Evolutionary conservation across 805 yeast species (phyloP).

Genomic region (Candida krabiensis): DNA sequence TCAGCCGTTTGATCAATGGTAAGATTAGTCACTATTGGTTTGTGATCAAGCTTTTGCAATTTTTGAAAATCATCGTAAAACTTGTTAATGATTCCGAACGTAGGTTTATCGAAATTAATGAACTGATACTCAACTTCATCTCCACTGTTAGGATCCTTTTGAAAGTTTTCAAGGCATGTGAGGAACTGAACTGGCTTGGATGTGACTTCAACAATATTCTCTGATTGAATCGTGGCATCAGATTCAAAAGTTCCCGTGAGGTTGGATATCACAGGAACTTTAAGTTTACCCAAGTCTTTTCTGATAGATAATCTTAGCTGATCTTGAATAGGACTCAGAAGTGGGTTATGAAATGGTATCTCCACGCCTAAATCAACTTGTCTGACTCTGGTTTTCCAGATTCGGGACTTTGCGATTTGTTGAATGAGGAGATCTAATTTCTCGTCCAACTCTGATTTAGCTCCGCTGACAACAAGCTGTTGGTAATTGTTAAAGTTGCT

Average conservation of each 20-base stretch:
- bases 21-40: slow-evolving; percentile 10
- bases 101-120: slow-evolving; percentile 31
- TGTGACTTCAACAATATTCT: slow-evolving; percentile 32
- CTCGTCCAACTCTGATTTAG: slow-evolving; percentile 11
- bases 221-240: slow-evolving; percentile 21
- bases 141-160: not conserved
- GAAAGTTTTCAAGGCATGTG: slow-evolving; percentile 30
- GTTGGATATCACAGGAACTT: slow-evolving; percentile 31
- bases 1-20: slow-evolving; percentile 7
- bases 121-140: slow-evolving; percentile 19
- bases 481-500: slow-evolving; percentile 35
- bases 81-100: slow-evolving; percentile 27
- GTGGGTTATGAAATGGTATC: slow-evolving; percentile 36
- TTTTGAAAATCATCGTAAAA: slow-evolving; percentile 22
- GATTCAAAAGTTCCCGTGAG: slow-evolving; percentile 26
- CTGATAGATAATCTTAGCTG: slow-evolving; percentile 20
- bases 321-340: slow-evolving; percentile 28
- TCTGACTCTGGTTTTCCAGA: slow-evolving; percentile 27
- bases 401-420: slow-evolving; percentile 12
- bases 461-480: slow-evolving; percentile 36
- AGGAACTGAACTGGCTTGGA: slow-evolving; percentile 33
- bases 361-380: slow-evolving; percentile 29
- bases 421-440: slow-evolving; percentile 15
- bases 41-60: slow-evolving; percentile 4
- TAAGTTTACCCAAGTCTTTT: slow-evolving; percentile 10